Conservation (phyloP, 2,329 filamentous ascomycete genomes). For the Stemphylium lycopersici region DNA sequence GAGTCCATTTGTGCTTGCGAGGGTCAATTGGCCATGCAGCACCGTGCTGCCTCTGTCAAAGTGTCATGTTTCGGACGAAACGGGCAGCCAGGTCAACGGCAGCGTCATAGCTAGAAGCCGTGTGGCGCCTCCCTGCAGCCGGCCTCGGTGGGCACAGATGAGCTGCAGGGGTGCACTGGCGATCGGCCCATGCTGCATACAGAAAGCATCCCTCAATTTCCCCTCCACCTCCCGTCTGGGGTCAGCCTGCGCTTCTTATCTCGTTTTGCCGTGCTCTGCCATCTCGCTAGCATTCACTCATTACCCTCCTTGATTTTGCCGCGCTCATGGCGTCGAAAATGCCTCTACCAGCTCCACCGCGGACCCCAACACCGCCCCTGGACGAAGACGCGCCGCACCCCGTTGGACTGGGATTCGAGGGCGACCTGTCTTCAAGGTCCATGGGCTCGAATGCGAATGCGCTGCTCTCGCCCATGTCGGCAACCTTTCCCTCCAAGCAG, state of each 20-base stretch:
- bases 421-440: constrained; percentile 32
- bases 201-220: constrained; percentile 30
- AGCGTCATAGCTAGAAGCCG: constrained; percentile 6
- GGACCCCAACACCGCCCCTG: constrained; percentile 69
- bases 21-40: constrained; percentile 18
- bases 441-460: constrained; percentile 41
- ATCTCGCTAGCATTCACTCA: constrained; percentile 23
- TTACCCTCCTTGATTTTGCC: constrained; percentile 27
- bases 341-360: constrained; percentile 65
- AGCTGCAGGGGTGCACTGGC: constrained; percentile 23
- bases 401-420: constrained; percentile 44
- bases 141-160: constrained; percentile 23
- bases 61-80: constrained; percentile 26
- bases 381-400: constrained; percentile 53
- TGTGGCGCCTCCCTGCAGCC: constrained; percentile 16
- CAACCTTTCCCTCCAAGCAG: constrained; percentile 45
- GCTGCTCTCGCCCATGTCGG: constrained; percentile 48
- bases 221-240: constrained; percentile 27
- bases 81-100: constrained; percentile 14
- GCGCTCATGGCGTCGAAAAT: constrained; percentile 64
- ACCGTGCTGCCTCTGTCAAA: constrained; percentile 13
- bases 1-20: constrained; percentile 33
- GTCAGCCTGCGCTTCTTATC: constrained; percentile 21
- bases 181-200: constrained; percentile 25
- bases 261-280: constrained; percentile 19